Percentiles rank a stretch among this genome's conserved stretches.
Evolutionary conservation across 2,329 filamentous ascomycete species (phyloP).

Genomic region (Stachybotrys chartarum): DNA sequence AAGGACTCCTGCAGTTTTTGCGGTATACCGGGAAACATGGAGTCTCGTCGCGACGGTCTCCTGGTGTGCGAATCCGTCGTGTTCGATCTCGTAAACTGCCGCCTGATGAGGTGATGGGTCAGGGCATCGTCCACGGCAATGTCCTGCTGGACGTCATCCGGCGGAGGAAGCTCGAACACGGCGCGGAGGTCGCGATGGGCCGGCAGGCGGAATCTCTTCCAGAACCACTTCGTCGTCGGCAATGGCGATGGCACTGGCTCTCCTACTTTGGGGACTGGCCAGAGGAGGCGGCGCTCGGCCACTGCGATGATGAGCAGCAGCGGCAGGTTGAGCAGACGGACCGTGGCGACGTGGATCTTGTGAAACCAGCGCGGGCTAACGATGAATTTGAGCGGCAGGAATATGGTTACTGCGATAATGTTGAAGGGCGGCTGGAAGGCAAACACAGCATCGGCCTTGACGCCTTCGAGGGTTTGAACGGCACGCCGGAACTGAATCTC

Average conservation of each 20-base stretch:
- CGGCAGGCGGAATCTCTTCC: conserved; percentile 61
- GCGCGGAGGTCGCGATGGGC: conserved; percentile 65
- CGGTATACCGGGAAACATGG: conserved; percentile 45
- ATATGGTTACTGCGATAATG: conserved; percentile 64
- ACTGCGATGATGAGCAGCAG: conserved; percentile 64
- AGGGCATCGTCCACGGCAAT: conserved; percentile 54
- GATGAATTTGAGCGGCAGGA: conserved; percentile 72
- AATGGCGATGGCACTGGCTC: conserved; percentile 9
- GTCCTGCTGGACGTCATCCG: conserved; percentile 49
- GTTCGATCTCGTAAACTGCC: conserved; percentile 44
- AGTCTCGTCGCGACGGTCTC: conserved; percentile 42
- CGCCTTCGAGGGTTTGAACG: conserved; percentile 76
- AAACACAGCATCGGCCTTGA: conserved; percentile 78
- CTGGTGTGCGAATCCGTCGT: conserved; percentile 26
- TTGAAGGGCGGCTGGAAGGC: conserved; percentile 81
- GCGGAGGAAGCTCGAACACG: conserved; percentile 66
- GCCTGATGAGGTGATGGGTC: conserved; percentile 49
- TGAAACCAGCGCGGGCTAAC: conserved; percentile 81
- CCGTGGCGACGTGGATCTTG: conserved; percentile 75
- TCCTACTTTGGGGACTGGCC: conserved; percentile 30
- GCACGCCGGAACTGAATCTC: conserved; percentile 78
- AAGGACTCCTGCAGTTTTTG: conserved; percentile 42
- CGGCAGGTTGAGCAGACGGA: conserved; percentile 69
- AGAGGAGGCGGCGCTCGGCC: conserved; percentile 63
- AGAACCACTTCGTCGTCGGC: conserved; percentile 41